Percentiles rank a stretch among this genome's conserved stretches.
Evolutionary conservation across 257 asterid species (phyloP).

Genomic region (Rubia yunnanensis): DNA sequence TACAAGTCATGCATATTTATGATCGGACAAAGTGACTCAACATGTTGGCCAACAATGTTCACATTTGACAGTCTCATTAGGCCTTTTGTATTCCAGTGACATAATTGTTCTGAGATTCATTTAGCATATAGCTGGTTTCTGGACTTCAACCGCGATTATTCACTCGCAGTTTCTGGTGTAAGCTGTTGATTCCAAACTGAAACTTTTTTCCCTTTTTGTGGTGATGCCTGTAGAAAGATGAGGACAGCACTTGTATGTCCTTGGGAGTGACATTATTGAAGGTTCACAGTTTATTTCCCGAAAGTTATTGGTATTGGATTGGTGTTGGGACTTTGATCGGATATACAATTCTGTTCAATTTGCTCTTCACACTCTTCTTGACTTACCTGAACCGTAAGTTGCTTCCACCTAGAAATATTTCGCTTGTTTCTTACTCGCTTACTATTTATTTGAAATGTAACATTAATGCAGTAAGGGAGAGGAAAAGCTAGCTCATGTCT

Average conservation of each 20-base stretch:
- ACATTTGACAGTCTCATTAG: too few species aligned
- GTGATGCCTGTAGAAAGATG: conserved; percentile 42
- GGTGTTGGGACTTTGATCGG: conserved; percentile 87
- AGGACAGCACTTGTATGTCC: conserved; percentile 37
- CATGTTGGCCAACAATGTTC: too few species aligned
- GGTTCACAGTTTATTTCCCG: conserved; percentile 68
- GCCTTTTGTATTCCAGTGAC: not conserved
- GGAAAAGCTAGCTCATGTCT: too few species aligned
- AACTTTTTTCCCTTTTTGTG: conserved; percentile 8
- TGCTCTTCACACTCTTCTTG: conserved; percentile 67
- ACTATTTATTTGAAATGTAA: conserved; percentile 3
- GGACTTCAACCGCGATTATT: not conserved
- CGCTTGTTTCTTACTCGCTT: not conserved
- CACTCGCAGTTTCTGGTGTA: not conserved
- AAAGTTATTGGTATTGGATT: conserved; percentile 94
- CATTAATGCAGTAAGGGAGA: not conserved
- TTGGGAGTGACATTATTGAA: conserved; percentile 68
- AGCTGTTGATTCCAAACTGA: not conserved
- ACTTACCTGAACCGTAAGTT: conserved; percentile 77
- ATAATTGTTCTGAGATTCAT: conserved; percentile 2
- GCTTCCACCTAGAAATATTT: too few species aligned
- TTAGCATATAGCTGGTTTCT: not conserved
- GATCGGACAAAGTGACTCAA: too few species aligned
- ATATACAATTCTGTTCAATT: conserved; percentile 63
- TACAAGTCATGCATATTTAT: too few species aligned